Percentiles rank a stretch among this genome's conserved stretches.
phyloP scores from a whole-genome alignment of 192 early-diverging fungal genomes.

The Coemansia sp. region DNA sequence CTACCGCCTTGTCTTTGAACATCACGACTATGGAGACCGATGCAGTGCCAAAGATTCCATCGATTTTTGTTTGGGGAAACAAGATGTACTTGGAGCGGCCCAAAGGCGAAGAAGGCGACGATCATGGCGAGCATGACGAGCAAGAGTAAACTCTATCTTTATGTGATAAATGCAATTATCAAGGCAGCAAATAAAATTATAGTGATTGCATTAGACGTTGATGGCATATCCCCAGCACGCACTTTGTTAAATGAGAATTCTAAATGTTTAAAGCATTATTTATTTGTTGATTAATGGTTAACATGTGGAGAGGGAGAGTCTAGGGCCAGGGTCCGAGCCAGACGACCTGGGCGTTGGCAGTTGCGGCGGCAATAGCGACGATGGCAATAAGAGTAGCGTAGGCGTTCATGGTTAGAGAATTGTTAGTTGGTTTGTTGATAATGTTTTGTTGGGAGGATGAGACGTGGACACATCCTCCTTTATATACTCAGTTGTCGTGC shows the following conservation, averaged over 20 bases:
- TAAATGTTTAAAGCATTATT: slow-evolving; percentile 1
- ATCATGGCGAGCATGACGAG: not conserved
- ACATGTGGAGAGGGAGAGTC: not conserved
- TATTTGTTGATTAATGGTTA: not conserved
- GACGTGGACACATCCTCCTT: not conserved
- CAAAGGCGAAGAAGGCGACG: slow-evolving; percentile 19
- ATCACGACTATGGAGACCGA: slow-evolving; percentile 16
- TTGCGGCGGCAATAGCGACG: not conserved
- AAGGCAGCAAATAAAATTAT: not conserved
- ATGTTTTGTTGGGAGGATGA: not conserved
- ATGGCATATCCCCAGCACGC: no score
- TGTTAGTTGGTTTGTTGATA: not conserved
- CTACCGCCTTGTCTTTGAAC: slow-evolving; percentile 9
- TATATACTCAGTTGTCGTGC: not conserved
- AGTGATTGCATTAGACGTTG: not conserved
- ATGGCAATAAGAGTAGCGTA: not conserved
- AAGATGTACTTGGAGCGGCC: slow-evolving; percentile 44
- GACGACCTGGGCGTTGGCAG: slow-evolving; percentile 1
- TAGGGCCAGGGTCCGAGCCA: slow-evolving; percentile 2
- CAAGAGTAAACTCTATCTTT: not conserved
- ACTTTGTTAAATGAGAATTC: not conserved
- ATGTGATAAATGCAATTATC: not conserved
- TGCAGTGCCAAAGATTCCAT: slow-evolving; percentile 1
- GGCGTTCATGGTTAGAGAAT: not conserved
- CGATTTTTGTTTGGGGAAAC: slow-evolving; percentile 51